These are phyloP conservation scores for Paramyrothecium roridum DNA, from an alignment of 2,329 filamentous ascomycete species.

Conservation along the genomic window DNA sequence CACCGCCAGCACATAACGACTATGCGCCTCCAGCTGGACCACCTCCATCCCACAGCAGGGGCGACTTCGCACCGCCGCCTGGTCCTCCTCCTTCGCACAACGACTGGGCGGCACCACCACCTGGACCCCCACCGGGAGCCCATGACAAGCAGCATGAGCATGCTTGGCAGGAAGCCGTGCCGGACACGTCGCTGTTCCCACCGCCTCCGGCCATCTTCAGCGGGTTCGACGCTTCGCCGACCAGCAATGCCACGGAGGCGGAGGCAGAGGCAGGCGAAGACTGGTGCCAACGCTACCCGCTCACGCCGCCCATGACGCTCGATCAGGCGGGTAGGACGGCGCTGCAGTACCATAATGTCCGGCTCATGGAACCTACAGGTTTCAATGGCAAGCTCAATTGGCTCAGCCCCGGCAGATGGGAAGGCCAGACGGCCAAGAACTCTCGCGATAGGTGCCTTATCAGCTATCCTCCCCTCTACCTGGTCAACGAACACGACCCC, in stretches of 20 bases:
- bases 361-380: constrained; percentile 47
- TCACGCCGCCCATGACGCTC: constrained; percentile 51
- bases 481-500: constrained; percentile 56
- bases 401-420: constrained; percentile 50
- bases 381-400: constrained; percentile 46
- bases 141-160: constrained; percentile 50
- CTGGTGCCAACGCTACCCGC: constrained; percentile 62
- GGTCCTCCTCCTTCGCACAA: constrained; percentile 29
- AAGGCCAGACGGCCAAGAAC: constrained; percentile 33
- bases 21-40: constrained; percentile 30
- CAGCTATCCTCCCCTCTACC: constrained; percentile 68
- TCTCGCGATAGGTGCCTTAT: constrained; percentile 62
- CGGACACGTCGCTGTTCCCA: constrained; percentile 69
- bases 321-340: constrained; percentile 43
- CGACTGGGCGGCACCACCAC: constrained; percentile 30
- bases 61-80: constrained; percentile 27
- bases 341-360: constrained; percentile 49
- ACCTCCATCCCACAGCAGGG: constrained; percentile 21
- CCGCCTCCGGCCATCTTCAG: constrained; percentile 67
- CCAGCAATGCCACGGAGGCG: constrained; percentile 64
- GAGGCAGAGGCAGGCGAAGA: constrained; percentile 62
- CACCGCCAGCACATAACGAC: constrained; percentile 19
- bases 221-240: constrained; percentile 61
- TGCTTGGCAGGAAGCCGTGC: constrained; percentile 63
- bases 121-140: constrained; percentile 26